Base-by-base conservation (phyloP, 75 land plant genomes). In the Picea glauca region DNA sequence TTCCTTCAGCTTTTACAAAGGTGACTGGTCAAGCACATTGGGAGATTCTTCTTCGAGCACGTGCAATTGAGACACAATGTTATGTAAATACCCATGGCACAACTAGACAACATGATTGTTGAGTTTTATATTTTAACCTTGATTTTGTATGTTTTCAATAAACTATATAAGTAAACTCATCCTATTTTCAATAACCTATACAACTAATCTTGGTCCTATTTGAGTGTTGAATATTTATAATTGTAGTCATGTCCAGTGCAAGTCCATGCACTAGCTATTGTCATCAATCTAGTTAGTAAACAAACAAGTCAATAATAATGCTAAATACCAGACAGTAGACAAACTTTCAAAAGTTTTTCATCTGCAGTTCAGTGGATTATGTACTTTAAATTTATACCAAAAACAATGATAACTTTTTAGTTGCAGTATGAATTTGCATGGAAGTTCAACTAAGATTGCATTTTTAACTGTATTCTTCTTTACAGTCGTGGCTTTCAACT, bases 11-110 rank as follows among this genome's bases (percentile, higher is more conserved):
- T 43, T 97, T 97, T 77, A 94, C 98, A 61, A 90, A 81, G 72
- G 87, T 86, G 62, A 94, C 98, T 65, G 98, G 99, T 72, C 85
- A 90, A 86, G 99, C 98, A 40, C 99, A 97, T 35, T 97, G 99
- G 99, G 99, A 97, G 72, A 78, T 93, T 85, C 95, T 97, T 74
- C 94, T 97, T 63, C 98, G 95, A 74, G 95, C 99, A 68, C 95
- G 99, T 75, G 99, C 99, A 50, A 88, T 97, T 80, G 99, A 97
- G 83, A 97, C 93, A 33, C 99, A 97, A 68, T 97, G 99, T 81
- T 97, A 94, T 89, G 99, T 97, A 88, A 43, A 85, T 74, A 46
- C 30, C 72, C 65, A 21, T 33, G 54, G 20, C 73, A 70, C 26
- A 70, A 17, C 73, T 70, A 35, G 43, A 70, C 54, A 70, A 43